Evolutionary conservation across 331 rosid species (phyloP), one percentile per base, ranked within the genome.

Genomic region (Erythrophleum ivorense): DNA sequence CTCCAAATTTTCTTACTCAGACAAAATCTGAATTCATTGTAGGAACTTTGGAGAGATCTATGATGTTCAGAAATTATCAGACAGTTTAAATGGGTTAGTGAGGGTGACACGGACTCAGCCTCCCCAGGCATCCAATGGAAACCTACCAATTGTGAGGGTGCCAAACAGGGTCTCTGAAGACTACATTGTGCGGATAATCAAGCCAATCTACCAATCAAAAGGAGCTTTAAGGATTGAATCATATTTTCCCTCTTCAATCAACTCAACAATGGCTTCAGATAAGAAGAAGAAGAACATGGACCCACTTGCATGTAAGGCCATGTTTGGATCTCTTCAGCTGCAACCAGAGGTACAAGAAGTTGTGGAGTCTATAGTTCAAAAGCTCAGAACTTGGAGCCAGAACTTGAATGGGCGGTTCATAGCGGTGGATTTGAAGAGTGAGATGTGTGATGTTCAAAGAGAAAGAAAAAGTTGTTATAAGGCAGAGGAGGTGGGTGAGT

Each of bases 1-100:
- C 2, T 53, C 16, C 24, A 18, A 53, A 53, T 4, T 53, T 53
- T 49, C 53, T 11, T 11, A 12, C 9, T 46, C 13, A 1, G 50
- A n/a, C 33, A 29, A 58, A 12, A 15, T 29, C 24, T 71, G 55
- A 62, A 21, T 73, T 58, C 8, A 71, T 80, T 91, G 11, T 88
- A 95, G 98, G 95, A 86, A 73, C 74, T 87, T 95, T 34, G 97
- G 86, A 78, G 98, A 93, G 52, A 85, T 93, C 31, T 95, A 95
- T 82, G 93, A 93, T 86, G 90, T 85, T 13, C 82, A 88, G 60
- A 86, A 84, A 75, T 84, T 91, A 81, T 48, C 89, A n/a, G 85
- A 73, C 48, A 90, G 85, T 82, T 81, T 95, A 36, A 85, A 90
- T 34, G 91, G 92, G 46, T 86, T 93, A 69, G 97, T 95, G 69